Evolutionary conservation across 164 flowering plant genomes (phyloP).

Genomic region (Tetracentron sinense): DNA sequence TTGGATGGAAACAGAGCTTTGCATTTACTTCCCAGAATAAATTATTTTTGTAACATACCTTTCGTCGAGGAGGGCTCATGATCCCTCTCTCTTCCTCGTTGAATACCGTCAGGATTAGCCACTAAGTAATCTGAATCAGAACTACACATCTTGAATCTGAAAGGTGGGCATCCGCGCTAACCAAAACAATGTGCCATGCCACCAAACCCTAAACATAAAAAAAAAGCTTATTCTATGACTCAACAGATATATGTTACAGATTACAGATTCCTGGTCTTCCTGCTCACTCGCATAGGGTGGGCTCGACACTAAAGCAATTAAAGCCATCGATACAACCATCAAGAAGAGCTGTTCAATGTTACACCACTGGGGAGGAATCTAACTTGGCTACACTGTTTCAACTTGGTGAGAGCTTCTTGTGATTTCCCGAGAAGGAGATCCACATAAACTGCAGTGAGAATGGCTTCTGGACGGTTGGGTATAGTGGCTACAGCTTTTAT

Average conservation of each 20-base stretch:
- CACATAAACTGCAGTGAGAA: slow-evolving; percentile 43
- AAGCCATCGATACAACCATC: slow-evolving; percentile 22
- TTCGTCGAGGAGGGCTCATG: no score
- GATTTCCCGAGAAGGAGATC: slow-evolving; percentile 49
- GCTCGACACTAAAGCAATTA: slow-evolving; percentile 16
- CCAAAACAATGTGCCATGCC: slow-evolving; percentile 45
- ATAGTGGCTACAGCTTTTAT: slow-evolving; percentile 31
- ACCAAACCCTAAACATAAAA: slow-evolving; percentile 25
- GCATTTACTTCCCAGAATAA: slow-evolving; percentile 9
- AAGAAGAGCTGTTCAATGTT: slow-evolving; percentile 26
- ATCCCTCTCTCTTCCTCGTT: not conserved
- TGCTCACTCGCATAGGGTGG: slow-evolving; percentile 28
- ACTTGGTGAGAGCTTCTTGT: slow-evolving; percentile 48
- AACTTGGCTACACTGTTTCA: slow-evolving; percentile 41
- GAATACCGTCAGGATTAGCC: slow-evolving; percentile 25
- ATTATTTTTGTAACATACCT: not conserved
- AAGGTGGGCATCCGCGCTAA: slow-evolving; percentile 36
- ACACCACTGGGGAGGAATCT: slow-evolving; percentile 34
- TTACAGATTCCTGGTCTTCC: slow-evolving; percentile 44
- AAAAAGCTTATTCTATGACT: slow-evolving; percentile 53
- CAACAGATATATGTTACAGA: slow-evolving; percentile 65
- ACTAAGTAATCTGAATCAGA: slow-evolving; percentile 30
- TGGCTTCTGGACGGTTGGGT: slow-evolving; percentile 44
- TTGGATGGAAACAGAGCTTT: slow-evolving; percentile 40
- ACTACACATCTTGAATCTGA: slow-evolving; percentile 30